Base-by-base conservation (phyloP, 164 flowering plant genomes). In the Stephania yunnanensis region DNA sequence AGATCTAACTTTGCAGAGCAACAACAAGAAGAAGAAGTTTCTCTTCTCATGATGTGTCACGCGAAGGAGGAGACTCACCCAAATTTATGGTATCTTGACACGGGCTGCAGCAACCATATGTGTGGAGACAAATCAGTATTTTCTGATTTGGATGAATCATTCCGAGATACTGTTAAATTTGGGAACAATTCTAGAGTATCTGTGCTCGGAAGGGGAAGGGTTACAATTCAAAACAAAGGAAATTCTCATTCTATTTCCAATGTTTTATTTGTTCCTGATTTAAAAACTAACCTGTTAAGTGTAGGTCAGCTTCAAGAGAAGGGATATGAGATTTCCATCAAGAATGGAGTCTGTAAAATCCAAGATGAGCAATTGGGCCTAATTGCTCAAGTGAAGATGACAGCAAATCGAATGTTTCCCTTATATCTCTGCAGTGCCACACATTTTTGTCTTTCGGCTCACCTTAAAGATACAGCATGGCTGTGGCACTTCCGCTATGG, bases 281-380 rank as follows among this genome's bases (percentile, higher is more conserved):
- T 71, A 4, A 71, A 71, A 48, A 22, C 17, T 13, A 71, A 71
- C 17, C 36, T 48, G 22, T 22, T 71, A 19, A 48, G 73, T 19
- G 13, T 71, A 6, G 73, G 61, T 2, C 73, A 71, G 64, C 64
- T 71, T 71, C 73, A 71, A 71, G 73, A 71, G 44, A 71, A 20
- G 36, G 73, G 73, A 6, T 71, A 29, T 13, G 25, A 30, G 8
- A 71, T 71, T 29, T 45, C 20, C 7, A 46, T 71, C 48, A 17
- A 46, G 25, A 58, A 25, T 13, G 73, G 58, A 71, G 25, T 48
- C 46, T 71, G 73, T 52, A 4, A 22, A 50, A 71, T 46, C 17
- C 1, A 15, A 12, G 52, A 71, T 71, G n/a, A 13, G 20, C 13
- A 31, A 13, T 10, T 10, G 7, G 46, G 46, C 17, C 0, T 68